phyloP scores from a whole-genome alignment of 1,284 basidiomycete species.

The Rhodotorula sp. region DNA sequence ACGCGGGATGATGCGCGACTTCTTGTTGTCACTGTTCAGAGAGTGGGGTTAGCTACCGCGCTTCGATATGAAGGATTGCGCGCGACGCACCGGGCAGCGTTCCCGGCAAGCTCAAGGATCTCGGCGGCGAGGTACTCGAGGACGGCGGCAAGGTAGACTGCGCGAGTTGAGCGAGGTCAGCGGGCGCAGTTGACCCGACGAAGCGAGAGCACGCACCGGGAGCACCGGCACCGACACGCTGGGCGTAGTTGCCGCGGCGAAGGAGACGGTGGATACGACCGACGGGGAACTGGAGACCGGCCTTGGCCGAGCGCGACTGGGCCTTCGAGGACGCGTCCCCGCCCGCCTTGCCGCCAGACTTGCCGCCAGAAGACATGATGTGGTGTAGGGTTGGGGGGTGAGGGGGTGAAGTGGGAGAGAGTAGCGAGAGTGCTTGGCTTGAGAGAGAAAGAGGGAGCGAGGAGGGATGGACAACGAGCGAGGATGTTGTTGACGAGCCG shows the following conservation, averaged over 20 bases:
- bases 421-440: conserved; percentile 46
- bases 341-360: conserved; percentile 62
- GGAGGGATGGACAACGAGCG: conserved; percentile 55
- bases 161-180: conserved; percentile 20
- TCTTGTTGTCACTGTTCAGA: conserved; percentile 65
- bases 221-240: conserved; percentile 73
- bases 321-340: conserved; percentile 61
- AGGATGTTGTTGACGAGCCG: conserved; percentile 59
- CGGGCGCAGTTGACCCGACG: not conserved
- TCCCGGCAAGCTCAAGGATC: conserved; percentile 83
- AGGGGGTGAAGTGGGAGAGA: conserved; percentile 46
- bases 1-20: conserved; percentile 88
- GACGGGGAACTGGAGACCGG: conserved; percentile 81
- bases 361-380: conserved; percentile 63
- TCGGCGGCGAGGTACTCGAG: conserved; percentile 83
- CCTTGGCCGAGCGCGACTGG: conserved; percentile 64
- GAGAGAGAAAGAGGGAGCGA: conserved; percentile 61
- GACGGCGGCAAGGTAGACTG: conserved; percentile 82
- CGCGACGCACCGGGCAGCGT: conserved; percentile 60
- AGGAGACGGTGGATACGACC: conserved; percentile 84
- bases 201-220: conserved; percentile 61
- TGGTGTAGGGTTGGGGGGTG: conserved; percentile 60
- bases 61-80: not conserved
- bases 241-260: conserved; percentile 50
- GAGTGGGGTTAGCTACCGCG: conserved; percentile 41